Conservation (phyloP, 148 eudicot species). For the Fallopia convolvulus region DNA sequence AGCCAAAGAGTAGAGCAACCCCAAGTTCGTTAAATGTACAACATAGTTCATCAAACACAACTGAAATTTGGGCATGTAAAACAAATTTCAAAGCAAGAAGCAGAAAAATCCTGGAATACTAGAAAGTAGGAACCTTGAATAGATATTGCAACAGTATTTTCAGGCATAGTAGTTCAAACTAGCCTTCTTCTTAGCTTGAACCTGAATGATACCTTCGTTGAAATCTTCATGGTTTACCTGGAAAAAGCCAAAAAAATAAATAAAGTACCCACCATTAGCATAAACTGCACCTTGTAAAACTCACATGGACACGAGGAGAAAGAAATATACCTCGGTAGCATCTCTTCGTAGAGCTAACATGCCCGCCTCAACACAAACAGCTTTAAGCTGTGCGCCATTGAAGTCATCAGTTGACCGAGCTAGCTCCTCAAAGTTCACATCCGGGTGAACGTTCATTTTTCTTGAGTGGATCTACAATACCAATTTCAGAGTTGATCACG, state of each 20-base stretch:
- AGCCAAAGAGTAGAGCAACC: neutral
- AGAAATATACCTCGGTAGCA: constrained; percentile 76
- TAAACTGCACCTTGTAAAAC: neutral
- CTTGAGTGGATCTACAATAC: constrained; percentile 78
- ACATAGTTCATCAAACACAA: neutral
- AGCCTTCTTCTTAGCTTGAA: constrained; percentile 97
- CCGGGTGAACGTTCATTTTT: constrained; percentile 97
- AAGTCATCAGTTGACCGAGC: constrained; percentile 96
- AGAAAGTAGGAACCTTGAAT: neutral
- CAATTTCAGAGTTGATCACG: neutral
- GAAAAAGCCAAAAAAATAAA: neutral
- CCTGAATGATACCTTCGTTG: constrained; percentile 96
- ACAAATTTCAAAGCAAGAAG: neutral
- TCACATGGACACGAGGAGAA: neutral
- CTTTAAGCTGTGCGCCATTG: constrained; percentile 94
- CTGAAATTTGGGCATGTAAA: neutral
- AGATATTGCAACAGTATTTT: neutral
- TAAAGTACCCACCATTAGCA: neutral
- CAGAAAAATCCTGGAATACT: neutral
- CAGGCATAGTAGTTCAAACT: constrained; percentile 91
- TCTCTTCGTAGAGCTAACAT: constrained; percentile 97
- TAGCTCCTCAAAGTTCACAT: constrained; percentile 95
- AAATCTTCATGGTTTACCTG: constrained; percentile 98
- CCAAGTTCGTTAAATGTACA: neutral
- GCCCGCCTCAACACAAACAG: constrained; percentile 98